Base-by-base conservation (phyloP, 2,329 filamentous ascomycete genomes). In the Colletotrichum camelliae region DNA sequence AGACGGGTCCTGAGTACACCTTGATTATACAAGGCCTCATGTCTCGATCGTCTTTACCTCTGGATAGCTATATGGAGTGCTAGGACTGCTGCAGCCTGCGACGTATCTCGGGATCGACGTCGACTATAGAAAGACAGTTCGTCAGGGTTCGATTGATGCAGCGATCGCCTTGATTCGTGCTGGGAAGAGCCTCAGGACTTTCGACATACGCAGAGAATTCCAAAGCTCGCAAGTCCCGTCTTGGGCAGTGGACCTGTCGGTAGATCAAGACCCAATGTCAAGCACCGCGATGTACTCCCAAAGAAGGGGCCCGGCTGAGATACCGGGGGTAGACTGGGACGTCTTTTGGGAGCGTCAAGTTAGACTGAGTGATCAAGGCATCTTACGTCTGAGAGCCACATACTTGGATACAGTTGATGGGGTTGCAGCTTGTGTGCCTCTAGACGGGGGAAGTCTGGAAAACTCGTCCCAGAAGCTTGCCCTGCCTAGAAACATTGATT, bases 401-500 rank as follows among this genome's bases (percentile, higher is more conserved):
- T 27, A 24, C 12, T 15, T 27, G 4, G 52, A 57, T 1, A 27
- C 24, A 2, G 4, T 57, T 27, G 52, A 57, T 57, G 52, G 52
- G 8, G 52, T 57, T 5, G 6, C 6, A 15, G 52, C 12, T 16
- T n/a, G 4, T 10, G 39, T 43, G 39, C 0, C 39, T n/a, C 4
- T 3, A 0, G 16, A 43, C 1, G 10, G 8, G 3, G 8, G 16
- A 6, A 2, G 1, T 2, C 12, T 4, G 3, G 0, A 7, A 3
- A 13, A 2, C 12, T 9, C 1, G 4, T 1, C 6, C 10, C 12
- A 4, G 21, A 7, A 13, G 2, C 2, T 16, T 21, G 6, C 12
- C 0, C 21, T 15, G 10, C 7, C 1, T 3, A 6, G 21, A 27
- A 16, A 1, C 21, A 57, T 7, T 16, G 52, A 27, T 16, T 0